phyloP scores from a whole-genome alignment of 2,329 filamentous ascomycete genomes.

The Ascochyta viciae-villosae region DNA sequence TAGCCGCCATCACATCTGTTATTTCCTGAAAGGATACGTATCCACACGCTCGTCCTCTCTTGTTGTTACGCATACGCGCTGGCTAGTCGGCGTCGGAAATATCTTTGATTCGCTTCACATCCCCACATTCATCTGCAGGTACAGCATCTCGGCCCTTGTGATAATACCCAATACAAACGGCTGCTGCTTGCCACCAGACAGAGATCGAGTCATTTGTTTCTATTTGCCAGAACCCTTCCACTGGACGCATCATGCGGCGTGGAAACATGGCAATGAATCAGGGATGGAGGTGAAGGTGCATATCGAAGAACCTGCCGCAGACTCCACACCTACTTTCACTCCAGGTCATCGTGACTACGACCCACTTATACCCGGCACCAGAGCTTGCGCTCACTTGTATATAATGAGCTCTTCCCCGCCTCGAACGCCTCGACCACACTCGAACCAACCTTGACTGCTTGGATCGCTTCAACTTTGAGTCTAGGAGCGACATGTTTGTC shows the following conservation, averaged over 20 bases:
- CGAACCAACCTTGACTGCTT: not conserved
- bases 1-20: constrained; percentile 1
- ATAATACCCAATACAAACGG: constrained; percentile 3
- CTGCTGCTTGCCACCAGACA: constrained; percentile 4
- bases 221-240: not conserved
- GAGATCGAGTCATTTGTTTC: constrained; percentile 10
- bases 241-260: constrained; percentile 15
- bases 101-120: not conserved
- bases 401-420: constrained; percentile 4
- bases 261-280: not conserved
- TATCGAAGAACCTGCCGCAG: not conserved
- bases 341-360: constrained; percentile 12
- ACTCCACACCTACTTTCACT: constrained; percentile 7
- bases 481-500: constrained; percentile 25
- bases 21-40: constrained; percentile 2
- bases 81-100: not conserved
- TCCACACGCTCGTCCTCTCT: constrained; percentile 9
- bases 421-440: not conserved
- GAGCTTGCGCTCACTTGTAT: constrained; percentile 2
- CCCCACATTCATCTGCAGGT: constrained; percentile 15
- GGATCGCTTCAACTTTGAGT: constrained; percentile 1
- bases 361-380: constrained; percentile 16
- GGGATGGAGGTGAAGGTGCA: constrained; percentile 10
- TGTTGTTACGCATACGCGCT: constrained; percentile 11
- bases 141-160: not conserved